Percentiles rank a stretch among this genome's conserved stretches.
These are phyloP conservation scores for Boechera stricta DNA, from an alignment of 345 rosid species.

Conservation along the genomic window DNA sequence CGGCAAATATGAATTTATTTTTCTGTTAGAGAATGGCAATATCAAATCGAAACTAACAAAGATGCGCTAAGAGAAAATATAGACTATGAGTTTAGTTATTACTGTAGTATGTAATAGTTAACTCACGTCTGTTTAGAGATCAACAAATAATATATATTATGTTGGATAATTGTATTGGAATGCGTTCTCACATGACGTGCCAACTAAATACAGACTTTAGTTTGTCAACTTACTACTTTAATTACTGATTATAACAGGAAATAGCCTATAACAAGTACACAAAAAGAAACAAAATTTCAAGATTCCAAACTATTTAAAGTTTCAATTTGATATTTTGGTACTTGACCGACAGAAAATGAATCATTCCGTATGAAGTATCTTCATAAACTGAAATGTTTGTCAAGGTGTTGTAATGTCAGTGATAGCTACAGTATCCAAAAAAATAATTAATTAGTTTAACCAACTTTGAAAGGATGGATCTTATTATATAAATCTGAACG, in stretches of 20 bases:
- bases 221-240: constrained; percentile 39
- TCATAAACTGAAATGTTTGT: constrained; percentile 35
- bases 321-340: constrained; percentile 18
- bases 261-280: constrained; percentile 7
- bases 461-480: background rate
- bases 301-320: constrained; percentile 2
- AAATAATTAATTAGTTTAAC: background rate
- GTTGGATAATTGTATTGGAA: constrained; percentile 33
- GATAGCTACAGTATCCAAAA: background rate
- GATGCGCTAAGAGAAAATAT: background rate
- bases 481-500: too few relatives aligned
- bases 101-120: background rate
- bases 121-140: constrained; percentile 15
- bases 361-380: constrained; percentile 26
- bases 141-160: background rate
- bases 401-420: constrained; percentile 24
- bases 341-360: constrained; percentile 35
- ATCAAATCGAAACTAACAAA: background rate
- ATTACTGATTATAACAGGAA: constrained; percentile 23
- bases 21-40: constrained; percentile 9
- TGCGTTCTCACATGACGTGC: constrained; percentile 40
- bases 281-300: background rate
- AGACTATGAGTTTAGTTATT: background rate
- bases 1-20: background rate
- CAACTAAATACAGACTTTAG: constrained; percentile 39